phyloP scores from a whole-genome alignment of 31 red algal species.

The Endocladia muricata region DNA sequence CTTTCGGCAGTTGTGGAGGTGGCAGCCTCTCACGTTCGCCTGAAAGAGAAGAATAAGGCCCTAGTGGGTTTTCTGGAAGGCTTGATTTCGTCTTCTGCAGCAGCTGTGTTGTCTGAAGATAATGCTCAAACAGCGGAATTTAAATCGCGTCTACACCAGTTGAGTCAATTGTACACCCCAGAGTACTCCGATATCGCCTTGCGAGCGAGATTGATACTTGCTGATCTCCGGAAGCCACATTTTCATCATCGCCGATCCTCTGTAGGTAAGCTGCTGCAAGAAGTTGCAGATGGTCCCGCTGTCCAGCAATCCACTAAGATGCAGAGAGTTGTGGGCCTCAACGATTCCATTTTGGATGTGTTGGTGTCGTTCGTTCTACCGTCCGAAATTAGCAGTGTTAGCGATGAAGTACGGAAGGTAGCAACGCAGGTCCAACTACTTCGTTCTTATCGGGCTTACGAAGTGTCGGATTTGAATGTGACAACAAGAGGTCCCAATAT shows the following conservation, averaged over 20 bases:
- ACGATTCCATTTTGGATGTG: constrained; percentile 80
- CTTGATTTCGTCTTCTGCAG: constrained; percentile 29
- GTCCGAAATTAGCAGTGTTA: constrained; percentile 12
- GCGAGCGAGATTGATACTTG: constrained; percentile 80
- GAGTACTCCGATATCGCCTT: constrained; percentile 91
- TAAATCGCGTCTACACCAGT: constrained; percentile 73
- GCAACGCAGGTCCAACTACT: constrained; percentile 79
- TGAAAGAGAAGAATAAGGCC: constrained; percentile 75
- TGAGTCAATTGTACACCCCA: constrained; percentile 76
- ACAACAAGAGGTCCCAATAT: constrained; percentile 3
- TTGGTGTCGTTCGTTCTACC: constrained; percentile 67
- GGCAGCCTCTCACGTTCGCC: constrained; percentile 81
- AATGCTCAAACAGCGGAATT: constrained; percentile 57
- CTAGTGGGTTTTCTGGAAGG: constrained; percentile 65
- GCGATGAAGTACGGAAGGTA: constrained; percentile 34
- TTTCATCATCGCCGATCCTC: constrained; percentile 65
- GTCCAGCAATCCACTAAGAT: constrained; percentile 34
- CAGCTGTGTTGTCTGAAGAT: constrained; percentile 55
- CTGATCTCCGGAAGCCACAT: constrained; percentile 63
- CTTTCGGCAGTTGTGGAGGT: constrained; percentile 80
- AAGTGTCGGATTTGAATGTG: constrained; percentile 72
- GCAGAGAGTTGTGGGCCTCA: constrained; percentile 44
- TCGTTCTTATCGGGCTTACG: constrained; percentile 85
- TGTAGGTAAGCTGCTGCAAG: constrained; percentile 42
- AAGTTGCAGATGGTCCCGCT: constrained; percentile 31